phyloP scores from a whole-genome alignment of 1,284 basidiomycete species.

The Microbotryomycetes sp. region DNA sequence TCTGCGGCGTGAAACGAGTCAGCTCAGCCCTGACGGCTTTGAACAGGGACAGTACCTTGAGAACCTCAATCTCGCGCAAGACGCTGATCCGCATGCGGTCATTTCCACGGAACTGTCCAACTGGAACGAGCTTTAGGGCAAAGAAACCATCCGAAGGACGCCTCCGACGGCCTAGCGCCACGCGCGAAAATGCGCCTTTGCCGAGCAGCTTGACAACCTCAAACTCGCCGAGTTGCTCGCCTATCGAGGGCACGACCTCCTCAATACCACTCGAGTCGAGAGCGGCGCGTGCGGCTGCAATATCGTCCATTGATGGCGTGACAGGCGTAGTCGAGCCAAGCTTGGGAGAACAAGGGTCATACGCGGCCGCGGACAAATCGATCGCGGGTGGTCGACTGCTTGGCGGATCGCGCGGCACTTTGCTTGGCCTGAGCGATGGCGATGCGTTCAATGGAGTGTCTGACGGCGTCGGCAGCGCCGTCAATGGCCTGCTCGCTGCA shows the following conservation, averaged over 20 bases:
- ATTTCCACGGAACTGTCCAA: constrained; percentile 51
- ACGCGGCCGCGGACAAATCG: neutral
- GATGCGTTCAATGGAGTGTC: neutral
- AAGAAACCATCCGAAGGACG: constrained; percentile 47
- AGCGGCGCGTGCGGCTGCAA: neutral
- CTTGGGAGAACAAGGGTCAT: neutral
- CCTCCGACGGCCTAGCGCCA: constrained; percentile 27
- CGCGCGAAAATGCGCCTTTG: constrained; percentile 34
- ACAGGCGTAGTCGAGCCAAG: neutral
- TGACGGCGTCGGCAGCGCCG: neutral
- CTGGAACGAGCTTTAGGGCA: constrained; percentile 76
- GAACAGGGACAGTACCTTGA: constrained; percentile 49
- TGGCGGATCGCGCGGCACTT: neutral
- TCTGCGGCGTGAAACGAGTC: constrained; percentile 44
- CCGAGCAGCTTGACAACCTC: constrained; percentile 26
- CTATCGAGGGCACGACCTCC: neutral
- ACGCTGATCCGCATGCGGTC: constrained; percentile 74
- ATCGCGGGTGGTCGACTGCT: neutral
- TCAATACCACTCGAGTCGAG: neutral
- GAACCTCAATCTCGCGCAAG: constrained; percentile 76
- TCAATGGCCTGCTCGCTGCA: neutral
- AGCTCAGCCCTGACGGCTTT: neutral
- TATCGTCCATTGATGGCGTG: neutral
- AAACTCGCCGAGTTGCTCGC: constrained; percentile 21
- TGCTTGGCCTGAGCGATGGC: neutral